Evolutionary conservation across 768 basidiomycete genomes (phyloP).

Genomic region (Pulveroboletus sp.): DNA sequence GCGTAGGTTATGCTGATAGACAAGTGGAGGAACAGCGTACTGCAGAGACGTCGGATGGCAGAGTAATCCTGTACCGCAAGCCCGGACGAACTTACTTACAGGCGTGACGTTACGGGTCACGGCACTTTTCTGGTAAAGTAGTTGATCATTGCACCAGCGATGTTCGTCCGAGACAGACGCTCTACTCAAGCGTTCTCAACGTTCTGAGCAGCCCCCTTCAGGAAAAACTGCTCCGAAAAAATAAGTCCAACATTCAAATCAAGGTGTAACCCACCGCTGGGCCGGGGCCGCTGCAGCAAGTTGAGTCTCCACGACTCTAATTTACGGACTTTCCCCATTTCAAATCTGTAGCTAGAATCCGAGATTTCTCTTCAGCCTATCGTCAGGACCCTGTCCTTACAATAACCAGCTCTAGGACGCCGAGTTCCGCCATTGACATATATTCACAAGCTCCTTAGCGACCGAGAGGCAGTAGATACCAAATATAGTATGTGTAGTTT

Average conservation of each 20-base stretch:
- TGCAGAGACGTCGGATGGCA: slow-evolving; percentile 23
- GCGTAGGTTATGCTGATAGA: slow-evolving; percentile 2
- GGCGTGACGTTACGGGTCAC: slow-evolving; percentile 37
- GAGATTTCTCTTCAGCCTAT: background rate
- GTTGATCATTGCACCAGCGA: slow-evolving; percentile 29
- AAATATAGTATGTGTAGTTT: slow-evolving; percentile 30
- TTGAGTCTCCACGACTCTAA: background rate
- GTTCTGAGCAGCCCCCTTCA: background rate
- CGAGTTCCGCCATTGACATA: too few relatives aligned
- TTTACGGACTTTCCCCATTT: background rate
- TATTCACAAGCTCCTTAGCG: background rate
- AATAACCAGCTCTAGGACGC: background rate
- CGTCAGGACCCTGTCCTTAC: background rate
- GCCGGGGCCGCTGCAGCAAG: background rate
- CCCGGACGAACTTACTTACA: slow-evolving; percentile 36
- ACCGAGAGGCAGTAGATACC: slow-evolving; percentile 12
- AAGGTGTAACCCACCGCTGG: background rate
- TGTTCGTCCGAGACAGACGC: slow-evolving; percentile 8
- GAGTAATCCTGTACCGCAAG: slow-evolving; percentile 26
- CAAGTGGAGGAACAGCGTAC: slow-evolving; percentile 8
- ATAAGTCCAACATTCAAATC: too few relatives aligned
- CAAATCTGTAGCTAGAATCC: background rate
- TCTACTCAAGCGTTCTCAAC: background rate
- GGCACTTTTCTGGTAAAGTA: slow-evolving; percentile 30
- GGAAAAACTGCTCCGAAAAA: background rate